Base-by-base conservation (phyloP, 1,139 yeast genomes). In the Arxiozyma bovina region DNA sequence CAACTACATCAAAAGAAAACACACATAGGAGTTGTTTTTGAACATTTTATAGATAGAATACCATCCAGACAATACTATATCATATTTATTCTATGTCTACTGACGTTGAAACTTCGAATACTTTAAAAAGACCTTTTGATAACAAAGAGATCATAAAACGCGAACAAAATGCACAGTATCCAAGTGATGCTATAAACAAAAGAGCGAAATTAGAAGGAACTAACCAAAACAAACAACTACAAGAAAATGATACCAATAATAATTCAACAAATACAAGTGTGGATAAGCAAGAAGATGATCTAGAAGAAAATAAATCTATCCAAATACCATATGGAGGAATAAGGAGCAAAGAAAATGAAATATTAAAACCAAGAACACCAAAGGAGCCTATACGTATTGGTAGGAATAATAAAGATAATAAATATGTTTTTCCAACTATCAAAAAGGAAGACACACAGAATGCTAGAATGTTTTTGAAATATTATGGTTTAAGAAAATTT, bases 381-480 rank as follows among this genome's bases (percentile, higher is more conserved):
- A 53, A 20, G 15, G 59, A 57, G 48, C 61, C 67, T 5, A 56
- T 66, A n/a, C 51, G 52, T 11, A 57, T 69, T 30, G 64, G 64
- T 3, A 60, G 59, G 38, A 56, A 63, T 50, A 52, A 55, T 12
- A 55, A 59, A 1, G 65, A 69, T 20, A 71, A 71, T 1, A 68
- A 70, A 53, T 72, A 68, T 61, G 57, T 62, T 1, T 59, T 70
- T 17, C 75, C 75, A 0, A 48, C 52, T 4, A 65, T 74, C 27
- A 67, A 77, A 1, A 74, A 73, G 50, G 77, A 74, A 22, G 72
- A 72, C 20, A 71, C 78, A 7, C 65, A 74, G 18, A 73, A 77
- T 54, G 83, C 89, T 0, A 77, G 93, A 56, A 73, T 74, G 55
- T 82, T 66, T 61, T 70, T 89, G 54, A 85, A 85, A 64, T 68